These are phyloP conservation scores for Penicillium sumatraense DNA, from an alignment of 2,329 filamentous ascomycete species.

Conservation along the genomic window DNA sequence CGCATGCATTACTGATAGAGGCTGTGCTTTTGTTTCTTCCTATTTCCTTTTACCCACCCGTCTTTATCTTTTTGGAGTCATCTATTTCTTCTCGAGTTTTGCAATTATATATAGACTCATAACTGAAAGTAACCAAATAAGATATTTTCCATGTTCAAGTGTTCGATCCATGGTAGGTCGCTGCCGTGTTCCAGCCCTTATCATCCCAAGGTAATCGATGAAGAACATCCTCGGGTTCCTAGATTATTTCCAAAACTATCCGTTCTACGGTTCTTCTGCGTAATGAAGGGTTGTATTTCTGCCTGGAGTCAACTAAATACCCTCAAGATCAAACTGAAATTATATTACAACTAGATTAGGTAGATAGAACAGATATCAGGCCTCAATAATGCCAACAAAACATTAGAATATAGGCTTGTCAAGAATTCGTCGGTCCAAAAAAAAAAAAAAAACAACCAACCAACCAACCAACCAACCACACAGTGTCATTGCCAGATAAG, in stretches of 20 bases:
- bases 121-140: conserved; percentile 22
- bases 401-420: conserved; percentile 15
- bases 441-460: too few species aligned
- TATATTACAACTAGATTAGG: conserved; percentile 28
- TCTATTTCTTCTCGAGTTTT: conserved; percentile 16
- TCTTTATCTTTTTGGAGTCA: conserved; percentile 29
- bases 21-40: conserved; percentile 23
- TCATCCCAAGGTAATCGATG: not conserved
- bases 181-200: not conserved
- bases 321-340: conserved; percentile 12
- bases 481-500: not conserved
- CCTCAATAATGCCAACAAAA: conserved; percentile 4
- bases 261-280: not conserved
- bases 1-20: conserved; percentile 35
- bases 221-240: not conserved
- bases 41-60: conserved; percentile 13
- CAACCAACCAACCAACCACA: too few species aligned
- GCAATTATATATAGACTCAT: conserved; percentile 23
- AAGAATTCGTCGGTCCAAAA: conserved; percentile 14
- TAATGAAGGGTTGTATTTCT: not conserved
- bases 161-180: not conserved
- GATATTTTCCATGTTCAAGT: conserved; percentile 11
- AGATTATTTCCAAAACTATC: not conserved
- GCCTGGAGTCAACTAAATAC: not conserved
- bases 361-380: conserved; percentile 2